Evolutionary conservation across 2,329 filamentous ascomycete species (phyloP), one percentile per base, ranked within the genome.

Genomic region (Curvularia verruculosa): DNA sequence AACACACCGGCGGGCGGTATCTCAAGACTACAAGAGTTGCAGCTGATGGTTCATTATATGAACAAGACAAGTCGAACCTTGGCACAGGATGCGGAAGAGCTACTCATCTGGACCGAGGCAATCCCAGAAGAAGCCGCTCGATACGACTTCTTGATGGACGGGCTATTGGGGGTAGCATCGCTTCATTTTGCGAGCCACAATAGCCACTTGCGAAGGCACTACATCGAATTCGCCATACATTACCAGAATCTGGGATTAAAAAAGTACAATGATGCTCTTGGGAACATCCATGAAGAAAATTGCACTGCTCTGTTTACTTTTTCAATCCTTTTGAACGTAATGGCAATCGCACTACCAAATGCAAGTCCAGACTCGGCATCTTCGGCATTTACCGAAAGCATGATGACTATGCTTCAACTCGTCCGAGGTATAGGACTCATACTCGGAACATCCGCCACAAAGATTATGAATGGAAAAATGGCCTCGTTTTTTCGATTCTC

Each of bases 91-190:
- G 49, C 28, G 2, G 39, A 18, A n/a, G 52, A 54, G 3, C 52
- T 54, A 5, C 3, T 41, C 5, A 18, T 41, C 7, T 60, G 58
- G 58, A 51, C 23, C 18, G 45, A 48, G 29, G 47, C 46, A 3
- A 40, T 60, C 21, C 58, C 58, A 31, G 48, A 54, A 36, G 58
- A 60, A 26, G 58, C 58, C 31, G 39, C 23, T 3, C 45, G 39
- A 4, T 39, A 58, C 6, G 50, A 60, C 3, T 60, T 60, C 26
- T 29, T 58, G 3, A 58, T 60, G 54, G 54, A 58, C 19, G 58
- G 54, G 28, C 46, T 60, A 2, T 48, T 60, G n/a, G 58, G 50
- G 4, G 47, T 60, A 19, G 52, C 58, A 1, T 49, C 58, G 24
- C 50, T 60, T 21, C 58, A 60, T 34, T 52, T 60, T 26, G 58